Conservation (phyloP, 1,284 basidiomycete species). For the Malassezia dermatis region DNA sequence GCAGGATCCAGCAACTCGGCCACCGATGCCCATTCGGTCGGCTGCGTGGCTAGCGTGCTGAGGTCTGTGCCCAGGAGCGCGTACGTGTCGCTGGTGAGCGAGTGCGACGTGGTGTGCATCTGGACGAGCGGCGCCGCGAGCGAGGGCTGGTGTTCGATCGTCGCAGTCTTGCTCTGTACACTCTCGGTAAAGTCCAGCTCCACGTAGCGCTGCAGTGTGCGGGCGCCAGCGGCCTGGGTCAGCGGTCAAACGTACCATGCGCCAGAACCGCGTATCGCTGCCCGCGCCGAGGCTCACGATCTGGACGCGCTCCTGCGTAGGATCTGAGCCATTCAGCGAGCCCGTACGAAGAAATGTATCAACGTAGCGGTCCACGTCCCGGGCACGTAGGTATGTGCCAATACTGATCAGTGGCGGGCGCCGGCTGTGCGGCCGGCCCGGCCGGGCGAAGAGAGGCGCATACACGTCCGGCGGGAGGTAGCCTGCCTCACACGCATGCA, state of each 20-base stretch:
- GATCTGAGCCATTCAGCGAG: conserved; percentile 39
- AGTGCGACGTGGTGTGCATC: background rate
- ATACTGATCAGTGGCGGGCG: conserved; percentile 79
- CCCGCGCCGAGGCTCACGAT: conserved; percentile 82
- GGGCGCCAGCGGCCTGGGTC: conserved; percentile 50
- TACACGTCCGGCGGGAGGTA: conserved; percentile 16
- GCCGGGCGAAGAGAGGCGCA: background rate
- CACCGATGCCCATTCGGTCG: background rate
- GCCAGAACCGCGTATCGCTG: conserved; percentile 86
- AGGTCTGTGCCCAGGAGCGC: conserved; percentile 22
- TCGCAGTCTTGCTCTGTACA: conserved; percentile 69
- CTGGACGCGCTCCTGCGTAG: conserved; percentile 53
- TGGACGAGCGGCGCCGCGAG: background rate
- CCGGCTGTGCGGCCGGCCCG: conserved; percentile 53
- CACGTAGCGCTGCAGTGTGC: conserved; percentile 54
- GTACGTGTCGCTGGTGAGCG: conserved; percentile 17
- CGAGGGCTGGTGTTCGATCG: conserved; percentile 52
- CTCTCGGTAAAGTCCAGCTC: conserved; percentile 84
- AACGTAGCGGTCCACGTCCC: conserved; percentile 69
- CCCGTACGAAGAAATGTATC: conserved; percentile 57
- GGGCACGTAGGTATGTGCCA: conserved; percentile 77
- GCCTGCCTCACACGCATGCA: conserved; percentile 17
- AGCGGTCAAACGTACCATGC: conserved; percentile 51
- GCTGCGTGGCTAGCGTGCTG: background rate
- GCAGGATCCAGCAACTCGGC: conserved; percentile 16